Conservation (phyloP, 1,284 basidiomycete species). For the Cryptococcus sp. region DNA sequence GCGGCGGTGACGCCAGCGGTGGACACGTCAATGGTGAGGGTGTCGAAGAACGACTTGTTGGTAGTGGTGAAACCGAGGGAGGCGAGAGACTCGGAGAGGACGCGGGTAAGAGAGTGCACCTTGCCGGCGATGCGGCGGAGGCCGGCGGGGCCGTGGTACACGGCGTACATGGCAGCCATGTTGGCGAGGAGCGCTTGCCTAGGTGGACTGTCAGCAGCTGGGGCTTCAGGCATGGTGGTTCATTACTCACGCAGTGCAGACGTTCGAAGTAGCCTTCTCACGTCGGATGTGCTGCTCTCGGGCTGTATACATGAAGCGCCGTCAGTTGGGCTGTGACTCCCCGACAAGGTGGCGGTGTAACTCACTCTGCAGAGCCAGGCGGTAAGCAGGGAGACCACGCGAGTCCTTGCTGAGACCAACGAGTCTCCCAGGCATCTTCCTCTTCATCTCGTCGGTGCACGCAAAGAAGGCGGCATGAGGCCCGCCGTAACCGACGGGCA, state of each 20-base stretch:
- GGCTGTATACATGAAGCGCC: constrained; percentile 58
- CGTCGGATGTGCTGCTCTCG: constrained; percentile 95
- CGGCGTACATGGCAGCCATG: constrained; percentile 95
- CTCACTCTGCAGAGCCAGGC: constrained; percentile 88
- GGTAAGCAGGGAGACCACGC: constrained; percentile 81
- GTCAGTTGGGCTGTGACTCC: constrained; percentile 14
- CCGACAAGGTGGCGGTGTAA: constrained; percentile 8
- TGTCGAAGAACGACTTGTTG: constrained; percentile 82
- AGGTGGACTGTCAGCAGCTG: constrained; percentile 7
- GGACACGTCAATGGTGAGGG: constrained; percentile 77
- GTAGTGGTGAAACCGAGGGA: constrained; percentile 64
- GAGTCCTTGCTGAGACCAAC: constrained; percentile 87
- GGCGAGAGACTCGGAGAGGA: constrained; percentile 69
- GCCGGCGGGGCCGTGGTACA: constrained; percentile 92
- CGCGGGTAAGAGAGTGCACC: constrained; percentile 82
- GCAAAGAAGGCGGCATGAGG: constrained; percentile 97
- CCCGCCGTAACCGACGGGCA: constrained; percentile 84
- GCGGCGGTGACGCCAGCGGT: constrained; percentile 57
- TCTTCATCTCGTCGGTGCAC: constrained; percentile 84
- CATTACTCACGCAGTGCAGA: constrained; percentile 63
- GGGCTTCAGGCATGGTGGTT: neutral
- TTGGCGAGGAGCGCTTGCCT: constrained; percentile 91
- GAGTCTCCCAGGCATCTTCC: constrained; percentile 94
- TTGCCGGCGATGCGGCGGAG: constrained; percentile 81
- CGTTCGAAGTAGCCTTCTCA: constrained; percentile 92